Conservation (phyloP, 129 eudicot genomes). For the Lonicera japonica region DNA sequence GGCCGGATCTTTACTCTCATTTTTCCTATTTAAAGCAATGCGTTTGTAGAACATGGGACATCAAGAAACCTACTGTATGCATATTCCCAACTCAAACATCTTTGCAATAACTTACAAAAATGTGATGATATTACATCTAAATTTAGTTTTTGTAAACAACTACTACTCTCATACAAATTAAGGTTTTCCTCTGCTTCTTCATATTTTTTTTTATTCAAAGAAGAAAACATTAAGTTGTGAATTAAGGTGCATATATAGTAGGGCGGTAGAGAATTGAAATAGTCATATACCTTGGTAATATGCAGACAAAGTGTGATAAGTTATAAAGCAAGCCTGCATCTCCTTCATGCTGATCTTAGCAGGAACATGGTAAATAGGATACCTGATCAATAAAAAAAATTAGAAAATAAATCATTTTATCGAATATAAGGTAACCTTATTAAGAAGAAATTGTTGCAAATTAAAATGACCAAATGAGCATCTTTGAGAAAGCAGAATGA, state of each 20-base stretch:
- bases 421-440: neutral
- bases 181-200: too few species aligned
- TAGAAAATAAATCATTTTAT: neutral
- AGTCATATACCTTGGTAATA: slow-evolving; percentile 24
- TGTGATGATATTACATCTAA: too few species aligned
- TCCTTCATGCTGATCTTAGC: slow-evolving; percentile 16
- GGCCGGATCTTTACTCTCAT: too few species aligned
- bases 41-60: neutral
- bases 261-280: neutral
- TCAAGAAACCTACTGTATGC: neutral
- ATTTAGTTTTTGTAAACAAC: too few species aligned
- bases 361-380: slow-evolving; percentile 37
- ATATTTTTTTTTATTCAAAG: too few species aligned
- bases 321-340: slow-evolving; percentile 33
- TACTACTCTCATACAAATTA: too few species aligned
- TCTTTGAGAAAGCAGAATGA: neutral
- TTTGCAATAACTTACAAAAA: too few species aligned
- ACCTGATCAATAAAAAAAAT: slow-evolving; percentile 16
- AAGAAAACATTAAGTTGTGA: too few species aligned
- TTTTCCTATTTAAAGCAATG: too few species aligned
- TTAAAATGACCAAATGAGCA: too few species aligned
- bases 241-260: too few species aligned
- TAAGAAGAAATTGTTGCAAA: too few species aligned
- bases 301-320: slow-evolving; percentile 33
- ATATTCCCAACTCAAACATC: neutral